phyloP scores from a whole-genome alignment of 495 filamentous ascomycete species.

The Aspergillus affinis region DNA sequence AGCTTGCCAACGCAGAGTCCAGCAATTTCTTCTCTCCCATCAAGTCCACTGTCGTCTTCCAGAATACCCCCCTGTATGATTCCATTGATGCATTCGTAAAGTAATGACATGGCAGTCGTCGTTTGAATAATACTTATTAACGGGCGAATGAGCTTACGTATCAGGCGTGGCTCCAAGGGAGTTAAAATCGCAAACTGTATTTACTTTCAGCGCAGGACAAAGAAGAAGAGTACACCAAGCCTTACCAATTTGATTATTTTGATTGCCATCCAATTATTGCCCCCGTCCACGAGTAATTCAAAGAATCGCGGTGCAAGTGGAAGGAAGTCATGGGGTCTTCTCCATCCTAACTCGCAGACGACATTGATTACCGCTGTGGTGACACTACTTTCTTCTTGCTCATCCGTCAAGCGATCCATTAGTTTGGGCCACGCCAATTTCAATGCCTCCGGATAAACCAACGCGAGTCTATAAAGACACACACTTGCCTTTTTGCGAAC shows the following conservation, averaged over 20 bases:
- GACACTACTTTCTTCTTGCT: constrained; percentile 85
- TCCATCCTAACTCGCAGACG: constrained; percentile 92
- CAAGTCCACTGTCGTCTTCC: constrained; percentile 69
- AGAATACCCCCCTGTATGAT: constrained; percentile 96
- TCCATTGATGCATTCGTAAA: constrained; percentile 98
- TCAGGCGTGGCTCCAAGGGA: constrained; percentile 84
- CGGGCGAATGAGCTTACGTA: constrained; percentile 92
- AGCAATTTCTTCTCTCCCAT: constrained; percentile 90
- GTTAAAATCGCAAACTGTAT: constrained; percentile 89
- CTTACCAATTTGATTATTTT: constrained; percentile 94
- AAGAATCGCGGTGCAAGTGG: constrained; percentile 90
- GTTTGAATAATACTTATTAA: constrained; percentile 89
- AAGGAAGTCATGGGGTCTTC: constrained; percentile 89
- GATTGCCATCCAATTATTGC: constrained; percentile 99
- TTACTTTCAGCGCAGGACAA: constrained; percentile 12
- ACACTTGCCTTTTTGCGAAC: constrained; percentile 95
- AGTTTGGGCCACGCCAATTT: constrained; percentile 94
- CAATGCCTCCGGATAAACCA: constrained; percentile 93
- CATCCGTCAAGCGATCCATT: constrained; percentile 89
- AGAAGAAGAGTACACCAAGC: constrained; percentile 7
- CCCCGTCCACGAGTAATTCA: constrained; percentile 84
- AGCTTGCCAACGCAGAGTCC: constrained; percentile 89
- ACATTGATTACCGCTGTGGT: constrained; percentile 96
- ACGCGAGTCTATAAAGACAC: constrained; percentile 83
- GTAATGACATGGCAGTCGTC: constrained; percentile 90